Percentiles rank a stretch among this genome's conserved stretches.
Evolutionary conservation across 441 rosid species (phyloP).

Genomic region (Hypseocharis bilobata): DNA sequence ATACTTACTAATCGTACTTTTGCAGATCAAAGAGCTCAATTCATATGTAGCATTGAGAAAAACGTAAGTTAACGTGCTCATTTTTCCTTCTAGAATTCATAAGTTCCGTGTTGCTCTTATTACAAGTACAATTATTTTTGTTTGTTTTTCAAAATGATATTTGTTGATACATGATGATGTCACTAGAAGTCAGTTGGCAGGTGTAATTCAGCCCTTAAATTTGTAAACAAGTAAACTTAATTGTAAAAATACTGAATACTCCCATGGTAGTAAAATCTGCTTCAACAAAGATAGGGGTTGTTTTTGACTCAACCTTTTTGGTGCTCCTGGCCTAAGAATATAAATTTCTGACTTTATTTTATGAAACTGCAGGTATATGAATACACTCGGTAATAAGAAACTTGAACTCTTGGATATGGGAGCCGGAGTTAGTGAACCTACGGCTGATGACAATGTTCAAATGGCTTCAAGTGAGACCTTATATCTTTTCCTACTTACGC

Average conservation of each 20-base stretch:
- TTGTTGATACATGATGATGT: neutral
- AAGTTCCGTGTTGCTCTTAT: neutral
- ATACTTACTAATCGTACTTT: neutral
- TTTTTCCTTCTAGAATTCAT: constrained; percentile 5
- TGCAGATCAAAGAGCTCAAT: constrained; percentile 92
- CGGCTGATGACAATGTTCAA: constrained; percentile 73
- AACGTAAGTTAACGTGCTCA: constrained; percentile 48
- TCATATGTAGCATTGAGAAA: constrained; percentile 85
- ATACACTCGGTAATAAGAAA: constrained; percentile 79
- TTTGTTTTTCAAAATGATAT: neutral
- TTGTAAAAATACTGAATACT: neutral
- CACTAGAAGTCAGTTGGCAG: neutral
- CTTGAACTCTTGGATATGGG: constrained; percentile 90
- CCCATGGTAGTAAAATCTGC: constrained; percentile 6
- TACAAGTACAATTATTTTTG: no score
- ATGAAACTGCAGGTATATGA: constrained; percentile 56
- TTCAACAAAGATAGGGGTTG: neutral
- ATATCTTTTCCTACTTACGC: neutral
- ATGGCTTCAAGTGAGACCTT: constrained; percentile 61
- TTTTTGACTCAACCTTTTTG: neutral
- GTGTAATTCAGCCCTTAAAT: neutral
- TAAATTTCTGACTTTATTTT: constrained; percentile 8
- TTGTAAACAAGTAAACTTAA: neutral
- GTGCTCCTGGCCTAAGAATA: constrained; percentile 13
- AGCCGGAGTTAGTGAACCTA: constrained; percentile 83